A percentile compares a stretch with the other conserved stretches of the same genome.
Evolutionary conservation across 345 rosid genomes (phyloP).

Genomic region (Pistacia atlantica): DNA sequence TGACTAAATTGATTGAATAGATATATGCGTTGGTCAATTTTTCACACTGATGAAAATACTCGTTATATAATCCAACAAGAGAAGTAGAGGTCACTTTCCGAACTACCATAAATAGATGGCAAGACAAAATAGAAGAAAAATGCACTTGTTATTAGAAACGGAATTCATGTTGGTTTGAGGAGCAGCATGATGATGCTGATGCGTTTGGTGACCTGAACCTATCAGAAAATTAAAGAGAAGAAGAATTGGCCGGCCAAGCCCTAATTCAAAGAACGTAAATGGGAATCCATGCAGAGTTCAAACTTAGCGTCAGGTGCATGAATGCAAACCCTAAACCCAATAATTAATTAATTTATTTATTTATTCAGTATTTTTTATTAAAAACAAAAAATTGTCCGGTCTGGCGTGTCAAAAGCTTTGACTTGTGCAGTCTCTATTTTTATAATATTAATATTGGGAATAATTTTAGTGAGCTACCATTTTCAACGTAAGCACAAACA

Average conservation of each 20-base stretch:
- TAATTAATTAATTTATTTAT: not conserved
- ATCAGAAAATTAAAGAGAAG: not conserved
- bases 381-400: not conserved
- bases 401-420: conserved; percentile 4
- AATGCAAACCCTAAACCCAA: conserved; percentile 11
- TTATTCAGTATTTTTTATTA: not conserved
- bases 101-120: not conserved
- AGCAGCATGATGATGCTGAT: not conserved
- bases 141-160: too few relatives aligned
- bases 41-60: too few relatives aligned
- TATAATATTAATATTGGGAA: too few relatives aligned
- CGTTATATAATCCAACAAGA: too few relatives aligned
- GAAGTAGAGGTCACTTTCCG: not conserved
- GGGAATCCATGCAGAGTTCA: conserved; percentile 22
- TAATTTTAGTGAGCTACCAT: not conserved
- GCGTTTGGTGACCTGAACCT: conserved; percentile 24
- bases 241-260: conserved; percentile 7
- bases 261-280: conserved; percentile 23
- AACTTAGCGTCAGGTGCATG: conserved; percentile 17
- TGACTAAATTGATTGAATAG: too few relatives aligned
- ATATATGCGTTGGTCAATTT: too few relatives aligned
- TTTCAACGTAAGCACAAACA: not conserved
- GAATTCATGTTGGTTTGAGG: conserved; percentile 3
- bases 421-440: not conserved
- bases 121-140: not conserved